Conservation (phyloP, 306 rosid species). For the Trichosanthes truncata region DNA sequence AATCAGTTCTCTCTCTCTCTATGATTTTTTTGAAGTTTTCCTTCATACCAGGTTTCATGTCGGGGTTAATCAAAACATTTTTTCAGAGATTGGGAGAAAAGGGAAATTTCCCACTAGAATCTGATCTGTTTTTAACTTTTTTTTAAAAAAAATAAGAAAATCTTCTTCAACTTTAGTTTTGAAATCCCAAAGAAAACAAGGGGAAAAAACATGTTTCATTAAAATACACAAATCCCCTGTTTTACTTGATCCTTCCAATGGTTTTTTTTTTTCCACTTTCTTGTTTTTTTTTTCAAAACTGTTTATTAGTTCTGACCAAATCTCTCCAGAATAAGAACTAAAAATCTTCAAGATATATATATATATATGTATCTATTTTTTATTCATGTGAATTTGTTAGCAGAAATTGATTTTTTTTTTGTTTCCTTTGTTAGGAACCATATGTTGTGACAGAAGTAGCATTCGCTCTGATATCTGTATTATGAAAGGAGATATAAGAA, state of each 20-base stretch:
- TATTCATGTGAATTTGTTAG: background rate
- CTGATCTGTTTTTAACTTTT: background rate
- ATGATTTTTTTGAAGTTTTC: too few relatives aligned
- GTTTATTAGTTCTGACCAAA: background rate
- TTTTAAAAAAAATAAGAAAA: background rate
- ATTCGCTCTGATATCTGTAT: constrained; percentile 71
- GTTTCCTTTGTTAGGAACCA: constrained; percentile 36
- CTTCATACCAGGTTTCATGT: background rate
- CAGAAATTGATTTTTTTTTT: background rate
- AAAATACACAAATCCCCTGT: background rate
- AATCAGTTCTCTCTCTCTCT: background rate
- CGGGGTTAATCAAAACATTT: background rate
- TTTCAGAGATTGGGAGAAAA: background rate
- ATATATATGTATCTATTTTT: too few relatives aligned
- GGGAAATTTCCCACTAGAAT: background rate
- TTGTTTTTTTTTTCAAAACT: background rate
- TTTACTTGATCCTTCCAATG: background rate
- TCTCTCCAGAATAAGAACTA: background rate
- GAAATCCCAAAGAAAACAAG: background rate
- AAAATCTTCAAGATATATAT: too few relatives aligned
- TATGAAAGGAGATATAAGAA: constrained; percentile 88
- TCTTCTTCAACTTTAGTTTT: background rate
- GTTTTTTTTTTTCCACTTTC: too few relatives aligned
- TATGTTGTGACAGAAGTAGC: constrained; percentile 78
- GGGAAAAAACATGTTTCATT: background rate